These are phyloP conservation scores for Candida sojae DNA, from an alignment of 1,139 yeast species.

Conservation along the genomic window DNA sequence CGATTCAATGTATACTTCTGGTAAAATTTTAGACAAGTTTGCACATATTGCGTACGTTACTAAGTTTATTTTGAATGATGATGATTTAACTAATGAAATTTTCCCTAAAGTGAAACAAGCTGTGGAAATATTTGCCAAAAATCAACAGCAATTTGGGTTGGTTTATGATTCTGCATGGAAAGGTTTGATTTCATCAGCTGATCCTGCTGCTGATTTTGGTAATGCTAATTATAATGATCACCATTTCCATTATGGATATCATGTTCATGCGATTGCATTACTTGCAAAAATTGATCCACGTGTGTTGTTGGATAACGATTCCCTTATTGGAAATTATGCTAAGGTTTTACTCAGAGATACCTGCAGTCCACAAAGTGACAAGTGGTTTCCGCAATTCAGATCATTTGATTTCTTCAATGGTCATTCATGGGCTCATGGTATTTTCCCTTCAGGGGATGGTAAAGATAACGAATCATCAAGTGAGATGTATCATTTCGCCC, in stretches of 20 bases:
- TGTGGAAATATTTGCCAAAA: constrained; percentile 57
- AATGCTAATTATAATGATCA: constrained; percentile 79
- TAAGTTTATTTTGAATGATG: constrained; percentile 55
- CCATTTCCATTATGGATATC: constrained; percentile 82
- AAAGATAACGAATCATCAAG: constrained; percentile 50
- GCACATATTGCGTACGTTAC: constrained; percentile 70
- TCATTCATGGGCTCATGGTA: constrained; percentile 50
- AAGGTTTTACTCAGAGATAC: constrained; percentile 40
- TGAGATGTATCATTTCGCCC: constrained; percentile 48
- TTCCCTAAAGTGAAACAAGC: constrained; percentile 59
- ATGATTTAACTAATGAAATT: constrained; percentile 40
- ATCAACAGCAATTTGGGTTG: constrained; percentile 62
- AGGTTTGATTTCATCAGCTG: constrained; percentile 73
- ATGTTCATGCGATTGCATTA: constrained; percentile 71
- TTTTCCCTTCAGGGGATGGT: constrained; percentile 47
- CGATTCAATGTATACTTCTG: constrained; percentile 76
- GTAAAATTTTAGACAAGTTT: constrained; percentile 72
- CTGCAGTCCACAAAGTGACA: constrained; percentile 41
- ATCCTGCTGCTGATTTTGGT: constrained; percentile 70
- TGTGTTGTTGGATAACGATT: constrained; percentile 31
- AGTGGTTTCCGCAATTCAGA: constrained; percentile 41
- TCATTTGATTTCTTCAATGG: constrained; percentile 51
- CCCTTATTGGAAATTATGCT: constrained; percentile 31
- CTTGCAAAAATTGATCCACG: constrained; percentile 54
- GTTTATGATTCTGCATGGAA: constrained; percentile 70